Percentiles rank a stretch among this genome's conserved stretches.
Evolutionary conservation across 306 rosid genomes (phyloP).

Genomic region (Trifolium dubium): DNA sequence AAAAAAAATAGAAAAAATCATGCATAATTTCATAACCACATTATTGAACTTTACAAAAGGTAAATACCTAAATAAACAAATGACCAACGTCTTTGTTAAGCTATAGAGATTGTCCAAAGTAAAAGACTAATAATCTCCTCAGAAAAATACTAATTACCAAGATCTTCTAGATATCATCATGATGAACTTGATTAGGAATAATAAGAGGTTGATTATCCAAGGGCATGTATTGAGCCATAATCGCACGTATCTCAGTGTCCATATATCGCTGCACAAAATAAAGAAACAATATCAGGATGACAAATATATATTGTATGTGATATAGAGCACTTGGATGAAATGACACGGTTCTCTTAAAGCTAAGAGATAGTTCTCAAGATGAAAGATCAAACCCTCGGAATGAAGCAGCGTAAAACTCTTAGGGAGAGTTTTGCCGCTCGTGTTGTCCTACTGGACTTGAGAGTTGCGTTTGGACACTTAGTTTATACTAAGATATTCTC

Average conservation of each 20-base stretch:
- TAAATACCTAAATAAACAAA: slow-evolving; percentile 25
- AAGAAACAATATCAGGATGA: neutral
- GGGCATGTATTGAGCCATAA: slow-evolving; percentile 99
- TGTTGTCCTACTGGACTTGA: neutral
- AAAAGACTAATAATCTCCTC: slow-evolving; percentile 16
- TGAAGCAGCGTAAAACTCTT: neutral
- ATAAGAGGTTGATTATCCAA: slow-evolving; percentile 77
- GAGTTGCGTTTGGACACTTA: neutral
- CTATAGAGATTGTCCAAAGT: slow-evolving; percentile 10
- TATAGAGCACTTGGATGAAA: neutral
- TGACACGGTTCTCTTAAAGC: neutral
- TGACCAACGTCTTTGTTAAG: neutral
- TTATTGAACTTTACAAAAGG: slow-evolving; percentile 36
- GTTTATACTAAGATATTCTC: slow-evolving; percentile 2
- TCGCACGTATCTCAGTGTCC: slow-evolving; percentile 89
- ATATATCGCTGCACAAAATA: slow-evolving; percentile 72
- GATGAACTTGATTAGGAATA: slow-evolving; percentile 46
- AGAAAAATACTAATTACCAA: neutral
- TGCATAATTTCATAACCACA: slow-evolving; percentile 18
- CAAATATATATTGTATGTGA: neutral
- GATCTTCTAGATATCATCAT: slow-evolving; percentile 50
- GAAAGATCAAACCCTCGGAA: neutral
- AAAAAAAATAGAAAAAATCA: neutral
- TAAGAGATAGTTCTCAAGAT: neutral
- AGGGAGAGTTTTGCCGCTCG: neutral